Percentiles rank a stretch among this genome's conserved stretches.
These are phyloP conservation scores for Carex kokanica DNA, from an alignment of 176 grass and related monocot genomes.

Conservation along the genomic window DNA sequence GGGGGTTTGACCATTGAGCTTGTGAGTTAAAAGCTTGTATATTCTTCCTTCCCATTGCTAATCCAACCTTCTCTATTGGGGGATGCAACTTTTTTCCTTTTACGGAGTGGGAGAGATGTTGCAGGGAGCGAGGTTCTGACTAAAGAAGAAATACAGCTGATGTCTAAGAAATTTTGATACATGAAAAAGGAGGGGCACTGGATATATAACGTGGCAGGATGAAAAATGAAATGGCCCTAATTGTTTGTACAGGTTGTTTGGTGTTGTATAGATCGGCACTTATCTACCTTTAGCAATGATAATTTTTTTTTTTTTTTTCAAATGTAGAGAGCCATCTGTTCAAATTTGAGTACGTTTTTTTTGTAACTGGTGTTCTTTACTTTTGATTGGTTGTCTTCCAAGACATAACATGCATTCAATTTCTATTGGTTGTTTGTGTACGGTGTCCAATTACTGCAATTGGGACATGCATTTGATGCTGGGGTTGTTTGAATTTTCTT, in stretches of 20 bases:
- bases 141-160: slow-evolving; percentile 35
- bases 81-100: slow-evolving; percentile 7
- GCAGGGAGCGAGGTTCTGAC: neutral
- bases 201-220: neutral
- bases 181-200: neutral
- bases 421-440: no score
- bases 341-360: neutral
- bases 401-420: neutral
- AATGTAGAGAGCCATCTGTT: slow-evolving; percentile 16
- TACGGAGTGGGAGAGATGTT: neutral
- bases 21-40: slow-evolving; percentile 21
- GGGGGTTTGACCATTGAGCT: slow-evolving; percentile 22
- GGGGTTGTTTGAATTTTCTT: no score
- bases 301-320: neutral
- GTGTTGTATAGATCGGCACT: slow-evolving; percentile 1
- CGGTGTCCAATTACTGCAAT: no score
- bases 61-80: slow-evolving; percentile 13
- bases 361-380: neutral
- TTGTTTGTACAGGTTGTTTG: slow-evolving; percentile 18
- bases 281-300: neutral
- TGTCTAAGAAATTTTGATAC: slow-evolving; percentile 49
- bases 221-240: neutral
- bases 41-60: slow-evolving; percentile 16
- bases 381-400: slow-evolving; percentile 4
- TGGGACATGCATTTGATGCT: no score